Conservation (phyloP, 1,284 basidiomycete species). For the Dichomitus squalens region DNA sequence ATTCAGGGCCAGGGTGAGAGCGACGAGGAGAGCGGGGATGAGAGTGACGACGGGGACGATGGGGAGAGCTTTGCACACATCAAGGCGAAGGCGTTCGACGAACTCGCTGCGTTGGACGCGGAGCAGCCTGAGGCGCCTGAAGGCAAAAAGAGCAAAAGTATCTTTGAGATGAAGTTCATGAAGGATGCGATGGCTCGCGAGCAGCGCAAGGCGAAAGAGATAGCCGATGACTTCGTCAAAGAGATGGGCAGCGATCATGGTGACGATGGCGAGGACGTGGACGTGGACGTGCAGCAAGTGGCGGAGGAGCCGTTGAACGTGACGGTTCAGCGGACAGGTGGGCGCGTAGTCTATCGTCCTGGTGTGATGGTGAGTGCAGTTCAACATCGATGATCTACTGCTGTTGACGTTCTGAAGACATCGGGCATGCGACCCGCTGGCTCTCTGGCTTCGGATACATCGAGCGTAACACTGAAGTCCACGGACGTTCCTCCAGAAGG, state of each 20-base stretch:
- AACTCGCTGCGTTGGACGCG: constrained; percentile 56
- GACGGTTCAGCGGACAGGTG: constrained; percentile 53
- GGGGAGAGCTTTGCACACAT: constrained; percentile 53
- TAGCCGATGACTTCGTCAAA: constrained; percentile 70
- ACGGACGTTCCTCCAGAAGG: constrained; percentile 47
- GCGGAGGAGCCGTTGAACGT: constrained; percentile 39
- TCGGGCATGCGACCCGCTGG: constrained; percentile 35
- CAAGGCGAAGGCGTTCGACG: constrained; percentile 73
- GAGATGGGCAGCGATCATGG: constrained; percentile 55
- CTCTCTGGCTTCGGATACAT: constrained; percentile 63
- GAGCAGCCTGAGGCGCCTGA: constrained; percentile 34
- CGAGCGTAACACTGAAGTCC: constrained; percentile 69
- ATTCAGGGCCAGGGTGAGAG: constrained; percentile 63
- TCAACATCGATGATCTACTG: neutral
- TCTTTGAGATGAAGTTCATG: constrained; percentile 97
- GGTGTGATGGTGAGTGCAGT: constrained; percentile 41
- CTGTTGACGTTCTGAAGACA: constrained; percentile 4
- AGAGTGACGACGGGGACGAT: constrained; percentile 43
- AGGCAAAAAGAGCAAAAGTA: constrained; percentile 56
- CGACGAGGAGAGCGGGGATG: constrained; percentile 48
- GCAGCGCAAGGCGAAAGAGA: constrained; percentile 55
- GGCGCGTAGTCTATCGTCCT: constrained; percentile 60
- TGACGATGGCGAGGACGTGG: constrained; percentile 40
- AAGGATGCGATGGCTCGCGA: constrained; percentile 81
- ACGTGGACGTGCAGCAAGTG: constrained; percentile 37